Conservation (phyloP, 2,329 filamentous ascomycete species). For the Hypoxylon sp. region DNA sequence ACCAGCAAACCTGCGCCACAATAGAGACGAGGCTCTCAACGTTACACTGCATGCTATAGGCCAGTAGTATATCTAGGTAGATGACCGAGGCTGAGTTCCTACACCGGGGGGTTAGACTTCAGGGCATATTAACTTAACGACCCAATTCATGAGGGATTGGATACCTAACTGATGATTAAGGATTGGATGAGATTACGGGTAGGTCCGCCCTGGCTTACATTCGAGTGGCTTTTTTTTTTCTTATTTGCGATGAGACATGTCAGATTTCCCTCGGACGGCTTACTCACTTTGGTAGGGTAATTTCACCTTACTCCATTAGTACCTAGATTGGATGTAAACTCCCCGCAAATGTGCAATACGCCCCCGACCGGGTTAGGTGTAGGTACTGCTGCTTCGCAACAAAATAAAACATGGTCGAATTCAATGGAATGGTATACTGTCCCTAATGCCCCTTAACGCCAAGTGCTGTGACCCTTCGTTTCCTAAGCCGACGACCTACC, state of each 20-base stretch:
- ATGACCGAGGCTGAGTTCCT: conserved; percentile 36
- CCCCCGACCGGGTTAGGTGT: conserved; percentile 21
- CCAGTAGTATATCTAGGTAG: conserved; percentile 3
- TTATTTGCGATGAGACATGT: conserved; percentile 18
- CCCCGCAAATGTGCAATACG: conserved; percentile 29
- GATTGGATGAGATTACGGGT: neutral
- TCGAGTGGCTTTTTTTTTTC: conserved; percentile 11
- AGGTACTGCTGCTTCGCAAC: conserved; percentile 39
- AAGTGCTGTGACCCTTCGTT: conserved; percentile 53
- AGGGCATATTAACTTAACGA: conserved; percentile 17
- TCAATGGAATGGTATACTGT: conserved; percentile 56
- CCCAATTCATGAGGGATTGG: conserved; percentile 13
- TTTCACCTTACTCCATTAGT: conserved; percentile 29
- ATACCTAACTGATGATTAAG: neutral
- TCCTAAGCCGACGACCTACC: conserved; percentile 47
- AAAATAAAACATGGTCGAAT: conserved; percentile 51
- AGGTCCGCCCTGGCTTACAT: conserved; percentile 1
- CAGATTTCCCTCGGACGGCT: conserved; percentile 14
- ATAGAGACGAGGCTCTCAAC: conserved; percentile 33
- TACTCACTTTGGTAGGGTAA: conserved; percentile 21
- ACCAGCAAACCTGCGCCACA: conserved; percentile 39
- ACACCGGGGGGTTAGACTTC: conserved; percentile 12
- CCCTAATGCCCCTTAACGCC: conserved; percentile 54
- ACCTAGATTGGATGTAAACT: conserved; percentile 31
- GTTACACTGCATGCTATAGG: conserved; percentile 40